Conservation (phyloP, 2,329 filamentous ascomycete genomes). For the Hansfordia pulvinata region DNA sequence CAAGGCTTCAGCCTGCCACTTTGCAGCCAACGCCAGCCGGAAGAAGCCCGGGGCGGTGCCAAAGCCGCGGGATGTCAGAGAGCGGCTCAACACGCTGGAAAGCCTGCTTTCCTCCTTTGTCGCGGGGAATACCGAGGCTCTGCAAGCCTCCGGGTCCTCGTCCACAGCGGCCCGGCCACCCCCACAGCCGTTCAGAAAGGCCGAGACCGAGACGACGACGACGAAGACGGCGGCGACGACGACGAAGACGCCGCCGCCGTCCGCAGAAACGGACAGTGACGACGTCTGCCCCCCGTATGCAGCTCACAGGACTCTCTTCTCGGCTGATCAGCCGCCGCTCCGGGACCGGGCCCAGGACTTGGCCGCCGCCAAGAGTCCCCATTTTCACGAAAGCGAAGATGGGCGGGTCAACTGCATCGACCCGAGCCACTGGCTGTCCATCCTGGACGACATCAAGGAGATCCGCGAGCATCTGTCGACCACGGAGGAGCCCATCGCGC, state of each 20-base stretch:
- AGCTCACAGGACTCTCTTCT: no score
- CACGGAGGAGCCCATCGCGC: slow-evolving; percentile 1
- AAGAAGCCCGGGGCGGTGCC: neutral
- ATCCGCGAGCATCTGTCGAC: slow-evolving; percentile 16
- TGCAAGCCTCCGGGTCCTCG: no score
- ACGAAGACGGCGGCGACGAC: slow-evolving; percentile 2
- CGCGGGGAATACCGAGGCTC: slow-evolving; percentile 1
- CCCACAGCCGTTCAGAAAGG: neutral
- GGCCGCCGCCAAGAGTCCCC: slow-evolving; percentile 4
- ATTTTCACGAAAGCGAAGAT: slow-evolving; percentile 5
- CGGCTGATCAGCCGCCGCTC: slow-evolving; percentile 2
- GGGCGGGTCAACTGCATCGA: slow-evolving; percentile 16
- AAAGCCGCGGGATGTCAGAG: slow-evolving; percentile 6
- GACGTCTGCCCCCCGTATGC: no score
- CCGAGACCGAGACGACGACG: neutral
- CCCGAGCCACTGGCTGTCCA: slow-evolving; percentile 19
- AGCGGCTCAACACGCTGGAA: slow-evolving; percentile 16
- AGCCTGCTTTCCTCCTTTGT: slow-evolving; percentile 10
- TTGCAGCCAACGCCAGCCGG: slow-evolving; percentile 16
- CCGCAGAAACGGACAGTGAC: no score
- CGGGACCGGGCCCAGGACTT: slow-evolving; percentile 2
- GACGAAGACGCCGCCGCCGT: no score
- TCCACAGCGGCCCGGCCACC: neutral
- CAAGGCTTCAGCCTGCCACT: slow-evolving; percentile 12
- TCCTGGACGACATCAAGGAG: slow-evolving; percentile 19